Percentiles rank a stretch among this genome's conserved stretches.
Evolutionary conservation across 1,284 basidiomycete species (phyloP).

Genomic region (Sanghuangporus baumii): DNA sequence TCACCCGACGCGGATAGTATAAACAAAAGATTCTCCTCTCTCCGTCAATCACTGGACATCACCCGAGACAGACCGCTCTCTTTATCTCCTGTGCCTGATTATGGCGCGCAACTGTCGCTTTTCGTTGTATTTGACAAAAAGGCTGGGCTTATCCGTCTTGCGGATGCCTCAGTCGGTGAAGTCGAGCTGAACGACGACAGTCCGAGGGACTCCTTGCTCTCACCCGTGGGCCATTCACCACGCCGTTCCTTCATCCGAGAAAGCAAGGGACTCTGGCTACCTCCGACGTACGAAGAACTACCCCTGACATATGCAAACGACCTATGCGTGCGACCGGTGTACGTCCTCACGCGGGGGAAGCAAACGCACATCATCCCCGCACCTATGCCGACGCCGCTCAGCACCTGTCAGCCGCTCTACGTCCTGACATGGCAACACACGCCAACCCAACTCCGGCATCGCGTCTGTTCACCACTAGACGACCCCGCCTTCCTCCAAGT

Average conservation of each 20-base stretch:
- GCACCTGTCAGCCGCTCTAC: constrained; percentile 43
- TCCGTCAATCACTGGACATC: constrained; percentile 12
- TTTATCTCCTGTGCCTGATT: constrained; percentile 30
- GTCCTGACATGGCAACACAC: constrained; percentile 51
- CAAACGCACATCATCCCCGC: constrained; percentile 60
- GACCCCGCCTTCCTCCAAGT: constrained; percentile 55
- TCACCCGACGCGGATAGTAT: background rate
- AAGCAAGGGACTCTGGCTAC: constrained; percentile 17
- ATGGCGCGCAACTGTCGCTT: constrained; percentile 64
- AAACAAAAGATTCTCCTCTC: constrained; percentile 11
- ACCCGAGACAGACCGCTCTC: constrained; percentile 11
- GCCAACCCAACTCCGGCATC: constrained; percentile 49
- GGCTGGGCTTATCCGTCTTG: constrained; percentile 69
- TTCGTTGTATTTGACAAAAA: constrained; percentile 82
- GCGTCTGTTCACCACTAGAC: constrained; percentile 38
- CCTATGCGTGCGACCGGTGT: constrained; percentile 36
- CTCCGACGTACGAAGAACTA: constrained; percentile 16
- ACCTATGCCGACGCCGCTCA: constrained; percentile 54
- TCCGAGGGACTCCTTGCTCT: constrained; percentile 17
- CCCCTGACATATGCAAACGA: constrained; percentile 19
- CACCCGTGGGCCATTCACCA: constrained; percentile 24
- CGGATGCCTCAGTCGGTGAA: constrained; percentile 73
- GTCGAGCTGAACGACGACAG: constrained; percentile 57
- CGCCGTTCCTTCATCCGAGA: constrained; percentile 20
- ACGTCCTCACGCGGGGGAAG: constrained; percentile 63